phyloP scores from a whole-genome alignment of 2,329 filamentous ascomycete genomes.

The Paraconiothyrium brasiliense region DNA sequence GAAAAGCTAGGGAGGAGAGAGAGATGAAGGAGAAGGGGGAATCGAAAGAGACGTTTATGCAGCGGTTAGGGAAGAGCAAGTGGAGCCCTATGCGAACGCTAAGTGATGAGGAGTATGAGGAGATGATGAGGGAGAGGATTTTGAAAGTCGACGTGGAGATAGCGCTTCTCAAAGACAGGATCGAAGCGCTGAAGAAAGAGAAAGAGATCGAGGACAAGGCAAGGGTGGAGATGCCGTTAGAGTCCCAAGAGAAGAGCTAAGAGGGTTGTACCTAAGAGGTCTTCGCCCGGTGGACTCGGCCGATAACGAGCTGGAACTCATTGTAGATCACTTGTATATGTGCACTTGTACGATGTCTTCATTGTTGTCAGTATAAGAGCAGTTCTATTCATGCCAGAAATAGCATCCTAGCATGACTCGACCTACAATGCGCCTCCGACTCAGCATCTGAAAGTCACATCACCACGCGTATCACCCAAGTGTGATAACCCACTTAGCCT shows the following conservation, averaged over 20 bases:
- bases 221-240: slow-evolving; percentile 15
- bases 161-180: slow-evolving; percentile 79
- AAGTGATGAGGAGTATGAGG: slow-evolving; percentile 76
- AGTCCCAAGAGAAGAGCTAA: background rate
- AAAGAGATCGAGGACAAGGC: slow-evolving; percentile 28
- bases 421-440: background rate
- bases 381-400: background rate
- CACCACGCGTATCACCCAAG: background rate
- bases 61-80: slow-evolving; percentile 66
- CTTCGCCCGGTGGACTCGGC: background rate
- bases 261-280: background rate
- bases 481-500: background rate
- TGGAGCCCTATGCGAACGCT: slow-evolving; percentile 77
- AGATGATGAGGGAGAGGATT: slow-evolving; percentile 75
- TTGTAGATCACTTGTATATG: slow-evolving; percentile 3
- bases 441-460: background rate
- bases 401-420: background rate
- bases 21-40: slow-evolving; percentile 31
- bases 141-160: slow-evolving; percentile 79
- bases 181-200: slow-evolving; percentile 60
- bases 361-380: background rate
- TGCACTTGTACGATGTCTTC: background rate
- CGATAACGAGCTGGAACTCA: background rate
- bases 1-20: slow-evolving; percentile 46
- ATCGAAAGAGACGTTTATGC: slow-evolving; percentile 52